Evolutionary conservation across 75 land plant species (phyloP), one percentile per base, ranked within the genome.

Genomic region (Sequoiadendron giganteum): DNA sequence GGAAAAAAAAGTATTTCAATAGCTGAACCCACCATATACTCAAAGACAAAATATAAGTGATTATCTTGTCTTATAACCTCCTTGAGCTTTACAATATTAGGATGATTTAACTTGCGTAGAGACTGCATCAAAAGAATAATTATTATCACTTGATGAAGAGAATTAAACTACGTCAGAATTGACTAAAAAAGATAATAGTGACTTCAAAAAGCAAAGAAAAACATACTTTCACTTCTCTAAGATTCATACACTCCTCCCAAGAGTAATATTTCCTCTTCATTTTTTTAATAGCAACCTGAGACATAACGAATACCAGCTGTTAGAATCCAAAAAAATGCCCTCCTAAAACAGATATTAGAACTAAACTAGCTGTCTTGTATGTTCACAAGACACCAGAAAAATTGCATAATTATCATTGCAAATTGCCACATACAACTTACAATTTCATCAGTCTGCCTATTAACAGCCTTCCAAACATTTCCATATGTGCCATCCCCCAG

Each of bases 191-290:
- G 7, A 52, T 28, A 30, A 84, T 36, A 52, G 39, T 15, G 30
- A 32, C 8, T 72, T n/a, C 72, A 68, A 28, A 68, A 25, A 68
- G 72, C 28, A 28, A 68, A 21, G n/a, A 25, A 28, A 68, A 68
- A 68, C 28, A 4, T 87, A 98, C 99, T 97, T 98, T 98, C 15
- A 98, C 99, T 92, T 98, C 99, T 88, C 99, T 94, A 68, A 98
- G 90, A 88, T 96, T 96, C 87, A 98, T 92, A 85, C 99, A 98
- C 86, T 98, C 99, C 15, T 98, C 99, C 99, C 99, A 98, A 3
- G 99, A 92, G 86, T 94, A 93, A 88, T 92, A 98, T 58, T 96
- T 97, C 86, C 92, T 95, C 92, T 98, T 98, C 97, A 98, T 96
- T 93, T 92, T 97, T 88, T 98, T 98, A 25, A 98, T 95, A 34